A percentile compares a stretch with the other conserved stretches of the same genome.
These are phyloP conservation scores for Aphanomyces cochlioides DNA, from an alignment of 352 stramenopile species.

Conservation along the genomic window DNA sequence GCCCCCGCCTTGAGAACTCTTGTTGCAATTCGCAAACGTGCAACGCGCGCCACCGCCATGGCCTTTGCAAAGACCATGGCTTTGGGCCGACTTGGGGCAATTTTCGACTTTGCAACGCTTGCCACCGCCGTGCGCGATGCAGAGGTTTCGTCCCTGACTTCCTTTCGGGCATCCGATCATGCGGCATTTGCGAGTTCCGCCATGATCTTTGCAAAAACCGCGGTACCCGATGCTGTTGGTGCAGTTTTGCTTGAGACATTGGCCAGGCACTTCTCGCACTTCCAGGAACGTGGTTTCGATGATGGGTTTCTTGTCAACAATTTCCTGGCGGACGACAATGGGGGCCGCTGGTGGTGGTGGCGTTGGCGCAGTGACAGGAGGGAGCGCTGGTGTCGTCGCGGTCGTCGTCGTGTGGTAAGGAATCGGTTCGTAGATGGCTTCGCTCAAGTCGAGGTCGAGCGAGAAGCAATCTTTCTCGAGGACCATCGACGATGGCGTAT, in stretches of 20 bases:
- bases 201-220: constrained; percentile 31
- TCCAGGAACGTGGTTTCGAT: neutral
- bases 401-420: neutral
- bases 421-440: constrained; percentile 2
- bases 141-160: constrained; percentile 29
- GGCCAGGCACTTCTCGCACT: constrained; percentile 17
- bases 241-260: constrained; percentile 43
- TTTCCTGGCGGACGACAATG: neutral
- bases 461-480: neutral
- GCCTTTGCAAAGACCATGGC: constrained; percentile 29
- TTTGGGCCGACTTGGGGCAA: constrained; percentile 29
- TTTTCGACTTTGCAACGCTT: constrained; percentile 30
- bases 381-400: neutral
- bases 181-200: constrained; percentile 24
- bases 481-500: neutral
- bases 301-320: neutral
- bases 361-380: neutral
- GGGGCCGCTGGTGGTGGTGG: neutral
- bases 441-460: neutral
- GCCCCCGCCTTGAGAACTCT: constrained; percentile 27
- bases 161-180: constrained; percentile 30
- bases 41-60: constrained; percentile 30
- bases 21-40: constrained; percentile 30
- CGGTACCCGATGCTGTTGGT: constrained; percentile 72
- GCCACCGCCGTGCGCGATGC: constrained; percentile 30